Percentiles rank a stretch among this genome's conserved stretches.
These are phyloP conservation scores for Elsinoe perseae DNA, from an alignment of 2,329 filamentous ascomycete species.

Conservation along the genomic window DNA sequence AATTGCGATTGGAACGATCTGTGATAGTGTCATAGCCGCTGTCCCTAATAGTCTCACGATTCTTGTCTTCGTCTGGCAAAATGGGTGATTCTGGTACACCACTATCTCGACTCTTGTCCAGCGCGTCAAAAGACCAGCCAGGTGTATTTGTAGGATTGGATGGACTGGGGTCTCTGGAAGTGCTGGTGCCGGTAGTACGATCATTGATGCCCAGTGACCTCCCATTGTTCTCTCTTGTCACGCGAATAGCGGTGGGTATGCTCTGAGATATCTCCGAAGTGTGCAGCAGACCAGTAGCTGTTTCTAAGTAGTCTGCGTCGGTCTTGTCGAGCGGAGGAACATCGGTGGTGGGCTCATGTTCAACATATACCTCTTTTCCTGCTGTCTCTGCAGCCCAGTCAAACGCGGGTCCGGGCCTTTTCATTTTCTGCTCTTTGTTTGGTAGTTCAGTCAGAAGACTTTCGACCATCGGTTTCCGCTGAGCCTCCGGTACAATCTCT, in stretches of 20 bases:
- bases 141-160: conserved; percentile 22
- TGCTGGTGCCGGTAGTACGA: not conserved
- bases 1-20: conserved; percentile 15
- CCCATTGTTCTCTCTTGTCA: too few species aligned
- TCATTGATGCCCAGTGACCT: not conserved
- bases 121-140: conserved; percentile 30
- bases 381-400: conserved; percentile 6
- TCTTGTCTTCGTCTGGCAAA: conserved; percentile 25
- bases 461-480: not conserved
- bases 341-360: not conserved
- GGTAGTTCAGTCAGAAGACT: not conserved
- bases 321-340: not conserved
- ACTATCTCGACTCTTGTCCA: conserved; percentile 36
- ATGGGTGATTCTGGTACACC: conserved; percentile 40
- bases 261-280: conserved; percentile 13
- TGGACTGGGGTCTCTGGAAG: not conserved
- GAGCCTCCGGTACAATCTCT: not conserved
- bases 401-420: conserved; percentile 4
- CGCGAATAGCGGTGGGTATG: not conserved
- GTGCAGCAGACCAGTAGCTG: conserved; percentile 3
- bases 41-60: conserved; percentile 32
- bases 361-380: not conserved
- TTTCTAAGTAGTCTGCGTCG: too few species aligned
- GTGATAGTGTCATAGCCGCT: conserved; percentile 34
- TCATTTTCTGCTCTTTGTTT: conserved; percentile 12